These are phyloP conservation scores for Nematocida parisii DNA, from an alignment of 371 early-diverging fungal species.

Conservation along the genomic window DNA sequence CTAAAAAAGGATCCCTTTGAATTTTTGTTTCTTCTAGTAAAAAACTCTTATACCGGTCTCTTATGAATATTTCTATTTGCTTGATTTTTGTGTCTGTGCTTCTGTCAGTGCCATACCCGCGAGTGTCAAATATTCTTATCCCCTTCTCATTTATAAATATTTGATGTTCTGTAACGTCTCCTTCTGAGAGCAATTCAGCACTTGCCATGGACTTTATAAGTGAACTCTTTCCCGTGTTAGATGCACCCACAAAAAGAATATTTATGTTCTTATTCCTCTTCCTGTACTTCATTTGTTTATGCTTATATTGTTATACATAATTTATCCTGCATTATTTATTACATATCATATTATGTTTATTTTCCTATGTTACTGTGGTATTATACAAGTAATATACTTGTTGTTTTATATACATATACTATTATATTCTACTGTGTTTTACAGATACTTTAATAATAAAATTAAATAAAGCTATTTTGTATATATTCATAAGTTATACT, in stretches of 20 bases:
- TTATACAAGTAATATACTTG: too few relatives aligned
- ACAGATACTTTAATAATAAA: too few relatives aligned
- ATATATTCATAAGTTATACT: too few relatives aligned
- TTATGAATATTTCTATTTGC: constrained; percentile 62
- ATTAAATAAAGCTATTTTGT: too few relatives aligned
- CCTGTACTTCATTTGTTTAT: constrained; percentile 13
- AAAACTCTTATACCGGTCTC: constrained; percentile 63
- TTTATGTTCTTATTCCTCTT: constrained; percentile 16
- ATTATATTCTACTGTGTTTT: too few relatives aligned
- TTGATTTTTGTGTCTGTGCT: constrained; percentile 57
- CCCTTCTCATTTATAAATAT: not conserved
- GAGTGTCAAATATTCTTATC: constrained; percentile 57
- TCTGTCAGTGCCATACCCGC: constrained; percentile 62
- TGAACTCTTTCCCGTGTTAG: constrained; percentile 12
- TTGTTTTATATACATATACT: too few relatives aligned
- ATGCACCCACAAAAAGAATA: constrained; percentile 37
- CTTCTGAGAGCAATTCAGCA: not conserved
- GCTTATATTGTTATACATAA: not conserved
- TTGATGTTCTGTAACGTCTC: constrained; percentile 21
- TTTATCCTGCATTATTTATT: too few relatives aligned
- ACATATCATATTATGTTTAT: too few relatives aligned
- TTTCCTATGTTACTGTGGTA: too few relatives aligned
- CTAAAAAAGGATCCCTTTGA: constrained; percentile 66
- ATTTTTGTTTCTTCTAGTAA: constrained; percentile 69
- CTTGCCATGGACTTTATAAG: constrained; percentile 13